phyloP scores from a whole-genome alignment of 805 yeast species.

The Blastobotrys robertii region DNA sequence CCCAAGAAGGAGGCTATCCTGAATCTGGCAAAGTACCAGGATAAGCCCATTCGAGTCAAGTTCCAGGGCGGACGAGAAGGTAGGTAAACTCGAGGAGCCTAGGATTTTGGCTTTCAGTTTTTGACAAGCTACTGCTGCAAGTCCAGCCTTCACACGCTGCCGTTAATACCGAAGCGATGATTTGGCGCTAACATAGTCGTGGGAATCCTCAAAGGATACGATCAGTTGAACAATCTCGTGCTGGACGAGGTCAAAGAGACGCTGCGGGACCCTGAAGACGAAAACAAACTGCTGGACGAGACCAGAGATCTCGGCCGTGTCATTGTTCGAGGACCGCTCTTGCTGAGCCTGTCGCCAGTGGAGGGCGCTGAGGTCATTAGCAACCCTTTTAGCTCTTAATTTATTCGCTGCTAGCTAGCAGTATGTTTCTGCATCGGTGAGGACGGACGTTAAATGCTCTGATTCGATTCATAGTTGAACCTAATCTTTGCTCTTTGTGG shows the following conservation, averaged over 20 bases:
- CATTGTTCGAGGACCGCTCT: conserved; percentile 76
- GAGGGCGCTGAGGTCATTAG: conserved; percentile 63
- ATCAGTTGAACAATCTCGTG: conserved; percentile 84
- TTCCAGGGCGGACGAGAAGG: conserved; percentile 74
- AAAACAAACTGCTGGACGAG: conserved; percentile 40
- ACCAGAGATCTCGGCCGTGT: conserved; percentile 67
- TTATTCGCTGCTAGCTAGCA: no score
- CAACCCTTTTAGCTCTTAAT: conserved; percentile 44
- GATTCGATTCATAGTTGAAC: no score
- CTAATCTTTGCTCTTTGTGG: no score
- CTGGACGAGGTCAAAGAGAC: conserved; percentile 56
- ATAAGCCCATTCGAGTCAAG: conserved; percentile 62
- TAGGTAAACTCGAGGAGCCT: no score
- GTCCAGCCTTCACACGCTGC: no score
- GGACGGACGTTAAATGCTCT: no score
- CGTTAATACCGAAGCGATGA: no score
- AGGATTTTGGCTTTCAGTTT: no score
- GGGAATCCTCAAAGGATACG: conserved; percentile 83
- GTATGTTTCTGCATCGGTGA: no score
- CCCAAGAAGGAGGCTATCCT: conserved; percentile 89
- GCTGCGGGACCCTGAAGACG: conserved; percentile 58
- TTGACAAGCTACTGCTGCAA: no score
- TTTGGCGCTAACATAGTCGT: conserved; percentile 34
- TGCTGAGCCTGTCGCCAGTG: conserved; percentile 59
- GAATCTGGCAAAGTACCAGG: conserved; percentile 68